These are phyloP conservation scores for Boletus fagicola DNA, from an alignment of 768 basidiomycete species.

Conservation along the genomic window DNA sequence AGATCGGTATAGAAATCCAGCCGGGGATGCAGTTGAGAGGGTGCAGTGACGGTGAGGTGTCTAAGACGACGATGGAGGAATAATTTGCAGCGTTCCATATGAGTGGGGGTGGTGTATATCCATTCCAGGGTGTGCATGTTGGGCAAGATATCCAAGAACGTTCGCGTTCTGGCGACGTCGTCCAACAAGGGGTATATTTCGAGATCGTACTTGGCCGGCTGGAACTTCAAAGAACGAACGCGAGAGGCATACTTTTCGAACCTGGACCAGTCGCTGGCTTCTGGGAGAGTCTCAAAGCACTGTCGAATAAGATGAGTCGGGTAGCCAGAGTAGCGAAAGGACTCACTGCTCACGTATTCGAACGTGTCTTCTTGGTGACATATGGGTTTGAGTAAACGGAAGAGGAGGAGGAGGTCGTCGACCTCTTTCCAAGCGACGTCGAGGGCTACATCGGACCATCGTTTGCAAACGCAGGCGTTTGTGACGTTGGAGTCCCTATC, in stretches of 20 bases:
- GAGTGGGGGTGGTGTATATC: slow-evolving; percentile 28
- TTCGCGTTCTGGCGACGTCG: slow-evolving; percentile 55
- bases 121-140: slow-evolving; percentile 53
- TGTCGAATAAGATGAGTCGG: slow-evolving; percentile 18
- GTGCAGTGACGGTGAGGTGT: slow-evolving; percentile 34
- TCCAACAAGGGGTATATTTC: slow-evolving; percentile 36
- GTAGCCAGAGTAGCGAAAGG: neutral
- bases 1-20: slow-evolving; percentile 37
- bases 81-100: slow-evolving; percentile 42
- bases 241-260: slow-evolving; percentile 55
- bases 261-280: slow-evolving; percentile 51
- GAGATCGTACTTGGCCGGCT: slow-evolving; percentile 11
- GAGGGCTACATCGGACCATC: slow-evolving; percentile 57
- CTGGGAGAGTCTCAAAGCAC: slow-evolving; percentile 42
- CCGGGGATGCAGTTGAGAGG: slow-evolving; percentile 13
- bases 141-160: slow-evolving; percentile 52
- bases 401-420: slow-evolving; percentile 43
- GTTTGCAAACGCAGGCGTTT: slow-evolving; percentile 55
- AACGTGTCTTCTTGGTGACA: slow-evolving; percentile 10
- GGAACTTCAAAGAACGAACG: slow-evolving; percentile 40
- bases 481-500: slow-evolving; percentile 39
- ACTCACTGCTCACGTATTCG: slow-evolving; percentile 24
- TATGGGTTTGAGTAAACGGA: slow-evolving; percentile 50
- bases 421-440: slow-evolving; percentile 60
- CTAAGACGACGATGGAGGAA: slow-evolving; percentile 60